Percentiles rank a stretch among this genome's conserved stretches.
Evolutionary conservation across 2,329 filamentous ascomycete genomes (phyloP).

Genomic region (Ascochyta rabiei): DNA sequence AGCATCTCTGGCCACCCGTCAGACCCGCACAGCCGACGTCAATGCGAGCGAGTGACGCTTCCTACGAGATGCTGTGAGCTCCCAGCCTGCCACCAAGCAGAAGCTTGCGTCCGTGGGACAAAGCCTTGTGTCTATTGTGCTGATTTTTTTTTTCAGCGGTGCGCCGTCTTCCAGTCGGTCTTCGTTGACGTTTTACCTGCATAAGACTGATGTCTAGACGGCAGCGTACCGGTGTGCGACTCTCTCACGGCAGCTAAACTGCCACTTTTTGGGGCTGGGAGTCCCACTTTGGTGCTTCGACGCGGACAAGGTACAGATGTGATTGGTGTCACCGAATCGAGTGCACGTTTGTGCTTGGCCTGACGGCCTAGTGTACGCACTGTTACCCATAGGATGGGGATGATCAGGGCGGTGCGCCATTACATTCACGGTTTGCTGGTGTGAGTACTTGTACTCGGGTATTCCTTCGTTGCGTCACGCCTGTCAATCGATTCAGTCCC

Average conservation of each 20-base stretch:
- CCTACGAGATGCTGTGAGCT: neutral
- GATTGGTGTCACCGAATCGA: constrained; percentile 33
- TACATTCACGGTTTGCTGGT: constrained; percentile 11
- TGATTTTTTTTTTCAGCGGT: neutral
- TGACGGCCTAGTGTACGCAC: constrained; percentile 29
- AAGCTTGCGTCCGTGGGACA: neutral
- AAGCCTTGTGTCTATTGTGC: neutral
- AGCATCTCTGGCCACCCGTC: constrained; percentile 23
- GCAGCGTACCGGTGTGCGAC: constrained; percentile 10
- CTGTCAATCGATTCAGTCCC: constrained; percentile 16
- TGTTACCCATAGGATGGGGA: constrained; percentile 31
- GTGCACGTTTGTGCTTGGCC: constrained; percentile 30
- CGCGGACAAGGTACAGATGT: constrained; percentile 16
- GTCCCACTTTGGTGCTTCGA: constrained; percentile 24
- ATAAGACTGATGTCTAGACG: constrained; percentile 15
- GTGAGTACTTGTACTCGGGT: constrained; percentile 35
- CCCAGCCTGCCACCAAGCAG: neutral
- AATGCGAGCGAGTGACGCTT: constrained; percentile 12
- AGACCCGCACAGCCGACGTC: constrained; percentile 19
- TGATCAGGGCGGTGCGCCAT: constrained; percentile 23
- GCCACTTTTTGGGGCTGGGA: constrained; percentile 9
- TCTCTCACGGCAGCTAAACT: constrained; percentile 8
- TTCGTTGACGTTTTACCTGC: constrained; percentile 22
- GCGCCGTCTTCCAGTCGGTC: constrained; percentile 8
- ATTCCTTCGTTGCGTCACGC: constrained; percentile 31